A percentile compares a stretch with the other conserved stretches of the same genome.
phyloP scores from a whole-genome alignment of 1,284 basidiomycete genomes.

The Anthracocystis panici-leucophaei region DNA sequence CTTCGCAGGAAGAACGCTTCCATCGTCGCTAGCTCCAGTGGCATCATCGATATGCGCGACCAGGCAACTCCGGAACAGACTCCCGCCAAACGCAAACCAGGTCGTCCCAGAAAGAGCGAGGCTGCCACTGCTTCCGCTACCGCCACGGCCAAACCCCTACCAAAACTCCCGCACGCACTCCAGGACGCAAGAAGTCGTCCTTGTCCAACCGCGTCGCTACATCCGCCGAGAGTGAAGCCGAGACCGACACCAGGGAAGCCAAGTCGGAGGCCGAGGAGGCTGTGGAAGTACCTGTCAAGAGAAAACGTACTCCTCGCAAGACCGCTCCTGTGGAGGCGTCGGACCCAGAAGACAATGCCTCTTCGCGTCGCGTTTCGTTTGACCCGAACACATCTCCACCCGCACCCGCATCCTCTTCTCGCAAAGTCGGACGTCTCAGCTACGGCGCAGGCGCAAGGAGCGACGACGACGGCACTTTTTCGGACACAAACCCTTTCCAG shows the following conservation, averaged over 20 bases:
- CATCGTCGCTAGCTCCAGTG: conserved; percentile 65
- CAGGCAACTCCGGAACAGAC: conserved; percentile 32
- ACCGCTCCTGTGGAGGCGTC: conserved; percentile 23
- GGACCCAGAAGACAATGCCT: conserved; percentile 74
- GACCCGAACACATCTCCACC: conserved; percentile 21
- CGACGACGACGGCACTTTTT: conserved; percentile 69
- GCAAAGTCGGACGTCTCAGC: conserved; percentile 32
- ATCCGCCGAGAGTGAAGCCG: conserved; percentile 27
- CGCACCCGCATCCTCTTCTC: conserved; percentile 1
- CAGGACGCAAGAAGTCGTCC: conserved; percentile 39
- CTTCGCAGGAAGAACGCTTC: conserved; percentile 75
- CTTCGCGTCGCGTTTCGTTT: conserved; percentile 28
- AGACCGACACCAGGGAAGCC: conserved; percentile 9
- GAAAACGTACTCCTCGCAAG: conserved; percentile 32
- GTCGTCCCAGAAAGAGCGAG: conserved; percentile 45
- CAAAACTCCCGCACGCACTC: conserved; percentile 23
- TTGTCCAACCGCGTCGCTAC: conserved; percentile 20
- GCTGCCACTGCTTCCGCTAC: conserved; percentile 20
- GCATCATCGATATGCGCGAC: conserved; percentile 71
- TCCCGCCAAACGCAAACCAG: conserved; percentile 44
- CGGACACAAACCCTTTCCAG: conserved; percentile 74
- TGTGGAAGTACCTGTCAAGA: conserved; percentile 26
- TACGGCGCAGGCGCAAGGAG: conserved; percentile 53
- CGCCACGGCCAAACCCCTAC: conserved; percentile 12
- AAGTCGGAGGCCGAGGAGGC: conserved; percentile 9